Conservation (phyloP, 2,329 filamentous ascomycete species). For the Byssothecium circinans region DNA sequence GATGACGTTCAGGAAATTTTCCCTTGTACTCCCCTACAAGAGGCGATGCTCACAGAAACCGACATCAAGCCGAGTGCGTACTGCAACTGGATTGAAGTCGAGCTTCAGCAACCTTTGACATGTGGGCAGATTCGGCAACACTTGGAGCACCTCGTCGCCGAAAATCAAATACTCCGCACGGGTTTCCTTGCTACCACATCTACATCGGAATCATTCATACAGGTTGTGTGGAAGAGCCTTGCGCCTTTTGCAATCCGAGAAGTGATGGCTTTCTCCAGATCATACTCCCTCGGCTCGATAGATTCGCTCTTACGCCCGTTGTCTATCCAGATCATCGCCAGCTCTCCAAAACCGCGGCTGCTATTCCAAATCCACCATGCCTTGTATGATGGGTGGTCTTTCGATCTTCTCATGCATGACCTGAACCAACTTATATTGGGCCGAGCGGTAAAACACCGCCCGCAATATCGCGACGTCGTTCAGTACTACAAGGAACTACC, state of each 20-base stretch:
- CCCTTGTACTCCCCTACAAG: slow-evolving; percentile 73
- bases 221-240: slow-evolving; percentile 65
- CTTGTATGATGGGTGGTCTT: slow-evolving; percentile 91
- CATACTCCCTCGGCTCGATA: slow-evolving; percentile 41
- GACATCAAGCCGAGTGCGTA: slow-evolving; percentile 63
- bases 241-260: slow-evolving; percentile 50
- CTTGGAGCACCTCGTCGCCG: slow-evolving; percentile 22
- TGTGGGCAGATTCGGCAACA: slow-evolving; percentile 45
- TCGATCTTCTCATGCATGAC: slow-evolving; percentile 73
- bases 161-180: slow-evolving; percentile 71
- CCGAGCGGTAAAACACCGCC: slow-evolving; percentile 43
- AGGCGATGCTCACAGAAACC: slow-evolving; percentile 80
- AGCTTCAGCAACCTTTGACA: slow-evolving; percentile 48
- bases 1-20: slow-evolving; percentile 43
- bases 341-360: slow-evolving; percentile 13
- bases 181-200: slow-evolving; percentile 62
- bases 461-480: slow-evolving; percentile 64
- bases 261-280: slow-evolving; percentile 44
- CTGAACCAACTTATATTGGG: slow-evolving; percentile 56
- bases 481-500: slow-evolving; percentile 47
- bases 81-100: slow-evolving; percentile 74
- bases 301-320: slow-evolving; percentile 61
- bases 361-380: slow-evolving; percentile 74
- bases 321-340: slow-evolving; percentile 56
- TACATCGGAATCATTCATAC: slow-evolving; percentile 55